These are phyloP conservation scores for Thielaviopsis cerberus DNA, from an alignment of 2,329 filamentous ascomycete genomes.

Conservation along the genomic window DNA sequence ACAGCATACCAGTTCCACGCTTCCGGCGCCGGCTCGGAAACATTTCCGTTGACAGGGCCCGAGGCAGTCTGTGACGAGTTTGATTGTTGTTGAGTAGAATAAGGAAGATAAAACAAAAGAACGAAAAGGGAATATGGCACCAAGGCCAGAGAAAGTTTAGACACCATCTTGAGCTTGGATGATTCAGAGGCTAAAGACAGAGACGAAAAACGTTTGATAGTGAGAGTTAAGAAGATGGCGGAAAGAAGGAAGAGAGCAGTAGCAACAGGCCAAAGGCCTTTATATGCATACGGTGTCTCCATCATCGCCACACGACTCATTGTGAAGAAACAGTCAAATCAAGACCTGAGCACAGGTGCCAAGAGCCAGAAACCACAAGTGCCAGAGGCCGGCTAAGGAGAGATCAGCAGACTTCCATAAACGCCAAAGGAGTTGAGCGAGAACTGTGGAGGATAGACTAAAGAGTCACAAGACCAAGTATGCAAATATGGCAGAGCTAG, in stretches of 20 bases:
- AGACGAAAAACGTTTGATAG: neutral
- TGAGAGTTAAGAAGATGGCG: neutral
- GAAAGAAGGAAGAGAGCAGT: neutral
- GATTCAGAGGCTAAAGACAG: neutral
- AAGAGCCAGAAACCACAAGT: neutral
- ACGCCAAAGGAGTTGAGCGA: too few species aligned
- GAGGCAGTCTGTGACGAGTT: neutral
- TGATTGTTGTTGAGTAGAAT: neutral
- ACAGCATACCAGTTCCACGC: slow-evolving; percentile 5
- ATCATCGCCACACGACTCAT: neutral
- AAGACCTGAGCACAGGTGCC: neutral
- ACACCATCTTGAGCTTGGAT: neutral
- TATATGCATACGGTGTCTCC: neutral
- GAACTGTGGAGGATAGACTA: too few species aligned
- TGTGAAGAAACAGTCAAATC: neutral
- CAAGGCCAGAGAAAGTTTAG: neutral
- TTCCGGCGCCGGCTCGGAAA: neutral
- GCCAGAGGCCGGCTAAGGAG: neutral
- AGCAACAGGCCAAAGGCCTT: neutral
- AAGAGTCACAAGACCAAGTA: too few species aligned
- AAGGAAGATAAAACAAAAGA: neutral
- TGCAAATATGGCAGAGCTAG: too few species aligned
- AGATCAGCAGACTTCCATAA: neutral
- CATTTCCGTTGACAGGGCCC: neutral
- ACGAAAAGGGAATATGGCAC: neutral